Evolutionary conservation across 129 eudicot species (phyloP).

Genomic region (Erigeron canadensis): DNA sequence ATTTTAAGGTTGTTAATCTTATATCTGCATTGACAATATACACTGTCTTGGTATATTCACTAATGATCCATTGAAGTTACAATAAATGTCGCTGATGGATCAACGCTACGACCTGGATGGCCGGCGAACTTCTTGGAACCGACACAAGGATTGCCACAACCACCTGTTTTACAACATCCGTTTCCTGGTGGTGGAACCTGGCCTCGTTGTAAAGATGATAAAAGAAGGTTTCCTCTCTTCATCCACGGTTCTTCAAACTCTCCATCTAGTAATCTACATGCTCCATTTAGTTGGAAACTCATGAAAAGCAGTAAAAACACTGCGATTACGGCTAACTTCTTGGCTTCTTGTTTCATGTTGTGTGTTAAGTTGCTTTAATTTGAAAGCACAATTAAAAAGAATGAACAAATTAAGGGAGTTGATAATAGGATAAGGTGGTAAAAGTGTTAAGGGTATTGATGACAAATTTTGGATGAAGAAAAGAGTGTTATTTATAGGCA

Average conservation of each 20-base stretch:
- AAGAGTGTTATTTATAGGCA: no score
- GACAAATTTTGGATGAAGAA: no score
- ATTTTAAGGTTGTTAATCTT: no score
- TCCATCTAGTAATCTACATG: conserved; percentile 38
- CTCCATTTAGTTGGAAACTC: conserved; percentile 23
- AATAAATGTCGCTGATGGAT: conserved; percentile 2
- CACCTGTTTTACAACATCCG: conserved; percentile 19
- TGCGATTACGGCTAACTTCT: background rate
- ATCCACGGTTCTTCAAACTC: conserved; percentile 25
- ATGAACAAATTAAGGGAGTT: no score
- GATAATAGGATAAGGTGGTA: no score
- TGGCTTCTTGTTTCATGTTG: conserved; percentile 19
- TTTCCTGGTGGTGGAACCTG: conserved; percentile 20
- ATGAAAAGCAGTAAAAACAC: conserved; percentile 6
- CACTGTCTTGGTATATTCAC: background rate
- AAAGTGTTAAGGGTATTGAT: no score
- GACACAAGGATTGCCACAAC: conserved; percentile 22
- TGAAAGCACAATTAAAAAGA: background rate
- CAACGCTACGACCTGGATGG: background rate
- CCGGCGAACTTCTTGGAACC: conserved; percentile 14
- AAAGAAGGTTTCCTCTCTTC: conserved; percentile 26
- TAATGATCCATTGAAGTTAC: conserved; percentile 4
- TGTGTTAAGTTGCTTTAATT: background rate
- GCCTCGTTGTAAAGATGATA: conserved; percentile 31
- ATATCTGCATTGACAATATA: background rate